Conservation (phyloP, 495 filamentous ascomycete genomes). For the Pyronema domesticum region DNA sequence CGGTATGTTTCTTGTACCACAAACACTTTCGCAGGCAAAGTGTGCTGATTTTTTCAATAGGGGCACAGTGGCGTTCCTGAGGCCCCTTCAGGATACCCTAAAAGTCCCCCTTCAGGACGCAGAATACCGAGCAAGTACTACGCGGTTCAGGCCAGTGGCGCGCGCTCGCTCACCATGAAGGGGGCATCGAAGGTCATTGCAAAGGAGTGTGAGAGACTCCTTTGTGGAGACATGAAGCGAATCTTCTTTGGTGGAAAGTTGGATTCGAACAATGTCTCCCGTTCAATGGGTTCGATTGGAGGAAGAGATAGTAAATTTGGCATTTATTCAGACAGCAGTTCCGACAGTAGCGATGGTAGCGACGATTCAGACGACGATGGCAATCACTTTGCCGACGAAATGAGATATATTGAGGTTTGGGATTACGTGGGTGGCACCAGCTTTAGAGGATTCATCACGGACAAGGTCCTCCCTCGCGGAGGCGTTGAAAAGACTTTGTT, state of each 20-base stretch:
- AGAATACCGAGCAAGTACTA: neutral
- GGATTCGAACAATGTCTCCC: slow-evolving; percentile 46
- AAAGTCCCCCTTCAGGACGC: slow-evolving; percentile 19
- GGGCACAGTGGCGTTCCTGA: slow-evolving; percentile 96
- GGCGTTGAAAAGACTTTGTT: slow-evolving; percentile 56
- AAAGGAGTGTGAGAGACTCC: slow-evolving; percentile 99
- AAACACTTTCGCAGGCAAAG: neutral
- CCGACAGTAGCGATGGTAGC: slow-evolving; percentile 8
- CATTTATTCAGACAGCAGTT: too few relatives aligned
- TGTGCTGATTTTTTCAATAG: slow-evolving; percentile 27
- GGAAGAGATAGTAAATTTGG: slow-evolving; percentile 12
- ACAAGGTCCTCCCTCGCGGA: slow-evolving; percentile 26
- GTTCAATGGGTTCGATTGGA: slow-evolving; percentile 49
- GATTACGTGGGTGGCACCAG: slow-evolving; percentile 68
- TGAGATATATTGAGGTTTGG: slow-evolving; percentile 59
- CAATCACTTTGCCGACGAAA: slow-evolving; percentile 20
- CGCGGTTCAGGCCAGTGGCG: slow-evolving; percentile 17
- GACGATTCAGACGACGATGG: slow-evolving; percentile 25
- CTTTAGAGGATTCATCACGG: slow-evolving; percentile 68
- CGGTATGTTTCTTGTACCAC: slow-evolving; percentile 29
- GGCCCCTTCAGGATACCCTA: slow-evolving; percentile 48
- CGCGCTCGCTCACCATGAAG: slow-evolving; percentile 35
- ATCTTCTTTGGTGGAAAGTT: slow-evolving; percentile 94
- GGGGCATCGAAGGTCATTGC: slow-evolving; percentile 87
- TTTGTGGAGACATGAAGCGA: slow-evolving; percentile 80